These are phyloP conservation scores for Coemansia nantahalensis DNA, from an alignment of 192 early-diverging fungal genomes.

Conservation along the genomic window DNA sequence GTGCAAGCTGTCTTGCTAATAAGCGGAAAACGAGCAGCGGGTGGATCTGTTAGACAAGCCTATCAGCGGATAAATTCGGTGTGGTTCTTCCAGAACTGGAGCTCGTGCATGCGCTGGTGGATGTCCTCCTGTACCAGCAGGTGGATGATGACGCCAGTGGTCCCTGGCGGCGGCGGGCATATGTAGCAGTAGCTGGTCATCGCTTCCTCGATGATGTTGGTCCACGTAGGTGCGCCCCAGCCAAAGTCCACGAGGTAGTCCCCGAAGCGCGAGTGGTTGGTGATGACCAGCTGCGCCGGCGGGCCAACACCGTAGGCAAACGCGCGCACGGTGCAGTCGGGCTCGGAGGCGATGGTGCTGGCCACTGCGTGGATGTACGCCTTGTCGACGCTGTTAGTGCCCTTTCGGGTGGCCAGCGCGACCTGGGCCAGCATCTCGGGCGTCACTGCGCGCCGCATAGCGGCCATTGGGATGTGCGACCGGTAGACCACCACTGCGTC, in stretches of 20 bases:
- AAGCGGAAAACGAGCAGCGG: too few relatives aligned
- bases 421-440: neutral
- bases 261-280: neutral
- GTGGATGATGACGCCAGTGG: neutral
- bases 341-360: neutral
- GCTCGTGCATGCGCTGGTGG: neutral
- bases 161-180: neutral
- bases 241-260: conserved; percentile 13
- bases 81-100: neutral
- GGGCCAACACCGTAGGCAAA: neutral
- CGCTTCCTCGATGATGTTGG: neutral
- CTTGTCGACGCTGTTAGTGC: neutral
- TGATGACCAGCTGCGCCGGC: neutral
- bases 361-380: conserved; percentile 1
- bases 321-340: neutral
- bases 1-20: too few relatives aligned
- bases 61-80: too few relatives aligned
- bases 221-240: conserved; percentile 1
- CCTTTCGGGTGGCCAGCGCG: neutral
- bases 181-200: neutral
- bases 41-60: too few relatives aligned
- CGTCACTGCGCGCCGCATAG: neutral
- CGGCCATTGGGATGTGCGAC: neutral
- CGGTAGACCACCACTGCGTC: neutral
- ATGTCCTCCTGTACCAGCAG: neutral